Conservation (phyloP, 2,329 filamentous ascomycete genomes). For the Plectosphaerella cucumerina region DNA sequence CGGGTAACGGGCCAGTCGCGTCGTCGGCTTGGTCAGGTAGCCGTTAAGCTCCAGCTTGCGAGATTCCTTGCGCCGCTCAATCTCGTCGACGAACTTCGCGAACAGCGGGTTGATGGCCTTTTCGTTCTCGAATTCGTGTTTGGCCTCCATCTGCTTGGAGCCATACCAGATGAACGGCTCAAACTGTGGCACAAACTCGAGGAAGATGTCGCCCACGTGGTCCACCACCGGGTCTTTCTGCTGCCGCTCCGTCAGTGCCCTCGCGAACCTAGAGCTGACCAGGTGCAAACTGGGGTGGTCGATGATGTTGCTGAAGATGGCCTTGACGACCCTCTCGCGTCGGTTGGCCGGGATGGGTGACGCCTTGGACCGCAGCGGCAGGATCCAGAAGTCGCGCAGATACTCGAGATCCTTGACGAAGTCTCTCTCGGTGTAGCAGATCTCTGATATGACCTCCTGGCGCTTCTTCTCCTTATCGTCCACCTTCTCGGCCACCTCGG, state of each 20-base stretch:
- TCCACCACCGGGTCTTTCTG: constrained; percentile 85
- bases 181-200: constrained; percentile 88
- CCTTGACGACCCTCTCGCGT: constrained; percentile 86
- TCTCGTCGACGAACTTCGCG: constrained; percentile 90
- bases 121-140: constrained; percentile 97
- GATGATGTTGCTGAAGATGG: constrained; percentile 93
- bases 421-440: constrained; percentile 97
- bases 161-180: constrained; percentile 96
- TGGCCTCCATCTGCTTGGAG: constrained; percentile 91
- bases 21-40: constrained; percentile 96
- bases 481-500: constrained; percentile 87
- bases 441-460: constrained; percentile 95
- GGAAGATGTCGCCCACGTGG: constrained; percentile 89
- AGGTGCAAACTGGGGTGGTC: constrained; percentile 77
- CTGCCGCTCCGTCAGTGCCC: constrained; percentile 83
- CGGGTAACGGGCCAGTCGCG: constrained; percentile 88
- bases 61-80: constrained; percentile 92
- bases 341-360: constrained; percentile 88
- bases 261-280: constrained; percentile 85
- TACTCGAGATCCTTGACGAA: constrained; percentile 99
- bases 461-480: constrained; percentile 93
- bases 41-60: constrained; percentile 95
- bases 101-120: constrained; percentile 82
- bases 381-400: constrained; percentile 96
- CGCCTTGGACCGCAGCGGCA: constrained; percentile 74